Conservation (phyloP, 2,329 filamentous ascomycete species). For the Nigrospora sphaerica region DNA sequence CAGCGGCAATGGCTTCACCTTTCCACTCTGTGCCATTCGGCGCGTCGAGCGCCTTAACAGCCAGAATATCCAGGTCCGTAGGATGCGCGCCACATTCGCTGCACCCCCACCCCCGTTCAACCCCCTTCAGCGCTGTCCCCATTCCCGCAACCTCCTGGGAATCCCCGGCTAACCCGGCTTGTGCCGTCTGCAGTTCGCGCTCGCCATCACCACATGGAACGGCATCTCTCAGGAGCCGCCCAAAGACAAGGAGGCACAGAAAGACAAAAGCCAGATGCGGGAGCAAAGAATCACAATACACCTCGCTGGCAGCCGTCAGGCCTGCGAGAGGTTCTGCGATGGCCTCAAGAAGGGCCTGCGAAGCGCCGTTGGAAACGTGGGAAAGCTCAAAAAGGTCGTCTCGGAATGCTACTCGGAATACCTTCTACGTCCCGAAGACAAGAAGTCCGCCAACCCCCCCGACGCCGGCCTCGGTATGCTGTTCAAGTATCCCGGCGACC, state of each 20-base stretch:
- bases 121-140: not conserved
- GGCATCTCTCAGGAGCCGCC: constrained; percentile 47
- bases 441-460: constrained; percentile 60
- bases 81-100: not conserved
- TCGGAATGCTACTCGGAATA: constrained; percentile 89
- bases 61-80: constrained; percentile 66
- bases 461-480: constrained; percentile 89
- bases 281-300: constrained; percentile 90
- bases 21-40: constrained; percentile 85
- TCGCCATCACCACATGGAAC: constrained; percentile 96
- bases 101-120: not conserved
- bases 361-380: constrained; percentile 80
- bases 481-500: constrained; percentile 91
- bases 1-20: constrained; percentile 89
- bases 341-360: constrained; percentile 85
- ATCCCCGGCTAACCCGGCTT: constrained; percentile 9
- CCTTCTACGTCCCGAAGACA: constrained; percentile 56
- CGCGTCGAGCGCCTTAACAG: constrained; percentile 90
- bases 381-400: constrained; percentile 73
- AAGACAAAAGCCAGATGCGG: constrained; percentile 33
- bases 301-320: constrained; percentile 78
- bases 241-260: constrained; percentile 32
- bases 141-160: not conserved
- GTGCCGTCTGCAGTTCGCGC: constrained; percentile 57
- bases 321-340: constrained; percentile 94